phyloP scores from a whole-genome alignment of 345 rosid genomes.

The Eucalyptus sp. region DNA sequence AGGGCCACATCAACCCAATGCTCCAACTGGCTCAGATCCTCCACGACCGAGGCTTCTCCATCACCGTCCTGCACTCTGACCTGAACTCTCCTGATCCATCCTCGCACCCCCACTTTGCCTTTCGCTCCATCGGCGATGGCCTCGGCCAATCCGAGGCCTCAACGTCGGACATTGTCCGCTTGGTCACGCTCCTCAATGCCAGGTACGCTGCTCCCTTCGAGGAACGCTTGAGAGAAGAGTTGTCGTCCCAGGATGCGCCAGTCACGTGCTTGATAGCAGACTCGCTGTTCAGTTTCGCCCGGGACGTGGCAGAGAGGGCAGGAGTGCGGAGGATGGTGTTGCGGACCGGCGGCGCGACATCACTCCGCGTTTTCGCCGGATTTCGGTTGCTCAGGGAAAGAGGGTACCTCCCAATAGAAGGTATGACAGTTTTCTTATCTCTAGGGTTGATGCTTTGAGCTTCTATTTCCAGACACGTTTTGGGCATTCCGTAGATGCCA shows the following conservation, averaged over 20 bases:
- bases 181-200: neutral
- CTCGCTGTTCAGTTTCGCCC: constrained; percentile 8
- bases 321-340: constrained; percentile 20
- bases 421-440: neutral
- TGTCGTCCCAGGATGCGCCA: neutral
- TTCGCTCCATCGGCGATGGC: constrained; percentile 7
- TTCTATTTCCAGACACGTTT: neutral
- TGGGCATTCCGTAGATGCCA: neutral
- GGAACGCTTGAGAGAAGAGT: constrained; percentile 8
- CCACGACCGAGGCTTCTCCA: constrained; percentile 18
- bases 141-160: constrained; percentile 2
- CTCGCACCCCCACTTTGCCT: constrained; percentile 13
- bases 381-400: constrained; percentile 14
- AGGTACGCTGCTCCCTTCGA: constrained; percentile 4
- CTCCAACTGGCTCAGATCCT: constrained; percentile 23
- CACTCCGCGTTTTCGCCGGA: constrained; percentile 17
- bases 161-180: neutral
- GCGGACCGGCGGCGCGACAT: constrained; percentile 19
- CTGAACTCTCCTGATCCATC: constrained; percentile 19
- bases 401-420: constrained; percentile 17
- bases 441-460: neutral
- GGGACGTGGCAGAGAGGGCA: constrained; percentile 7
- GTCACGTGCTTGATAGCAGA: constrained; percentile 12
- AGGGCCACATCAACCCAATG: constrained; percentile 26
- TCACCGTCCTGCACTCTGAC: constrained; percentile 10